Evolutionary conservation across 257 asterid species (phyloP), one percentile per base, ranked within the genome.

Genomic region (Nicotiana tabacum): DNA sequence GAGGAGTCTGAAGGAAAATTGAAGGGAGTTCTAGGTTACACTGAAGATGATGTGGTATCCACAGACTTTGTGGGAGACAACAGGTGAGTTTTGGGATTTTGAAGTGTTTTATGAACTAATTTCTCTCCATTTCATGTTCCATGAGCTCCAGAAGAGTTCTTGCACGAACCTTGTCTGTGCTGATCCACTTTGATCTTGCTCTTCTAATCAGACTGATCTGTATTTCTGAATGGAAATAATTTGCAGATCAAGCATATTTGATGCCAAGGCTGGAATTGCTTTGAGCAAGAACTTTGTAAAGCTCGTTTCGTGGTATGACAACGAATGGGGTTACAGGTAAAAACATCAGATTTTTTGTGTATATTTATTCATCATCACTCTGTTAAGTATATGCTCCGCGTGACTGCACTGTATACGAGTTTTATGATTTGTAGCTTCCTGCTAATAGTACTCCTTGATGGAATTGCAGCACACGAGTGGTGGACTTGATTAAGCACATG

Each of bases 271-370:
- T 10, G 98, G 98, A 60, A 94, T 94, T 88, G 98, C 95, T 82
- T 84, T 94, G 90, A 94, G 83, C 72, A 85, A 89, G 35, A 88
- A 83, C 57, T 94, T 94, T 81, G 93, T 92, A 60, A 94, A 94
- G 86, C 87, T 94, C 39, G 97, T 94, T 46, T 81, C 97, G 55
- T 94, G 98, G 97, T 94, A 94, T 48, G 98, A 94, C 87, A 94
- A 94, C 2, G 98, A 94, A 85, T 93, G 97, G 97, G 98, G 97
- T 83, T 93, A 93, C 97, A 93, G 97, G 98, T 94, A 79, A 85
- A 62, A 33, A 16, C 27, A 51, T 29, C 27, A 62, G 35, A 9
- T 11, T 16, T 6, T 11, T 30, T 9, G 2, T 66, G 53, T n/a
- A 12, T 53, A 83, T 83, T 64, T 76, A 56, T 60, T 9, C 80